These are phyloP conservation scores for Trametes gibbosa DNA, from an alignment of 768 basidiomycete species.

Conservation along the genomic window DNA sequence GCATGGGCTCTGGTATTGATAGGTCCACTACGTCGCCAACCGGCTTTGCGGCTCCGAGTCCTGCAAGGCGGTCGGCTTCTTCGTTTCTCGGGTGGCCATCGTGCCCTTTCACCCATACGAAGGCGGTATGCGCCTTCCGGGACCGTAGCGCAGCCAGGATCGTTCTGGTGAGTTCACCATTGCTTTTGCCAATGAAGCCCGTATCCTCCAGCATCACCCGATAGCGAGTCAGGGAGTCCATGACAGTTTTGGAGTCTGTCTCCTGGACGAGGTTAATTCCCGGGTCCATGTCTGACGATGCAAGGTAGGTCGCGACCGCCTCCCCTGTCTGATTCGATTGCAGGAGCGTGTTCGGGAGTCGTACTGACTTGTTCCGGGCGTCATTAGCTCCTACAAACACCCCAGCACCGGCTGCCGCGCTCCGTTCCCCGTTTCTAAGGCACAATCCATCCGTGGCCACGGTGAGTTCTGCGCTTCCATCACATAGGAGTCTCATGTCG, in stretches of 20 bases:
- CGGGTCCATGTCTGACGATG: not conserved
- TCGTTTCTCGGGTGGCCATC: not conserved
- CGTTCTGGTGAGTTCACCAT: slow-evolving; percentile 2
- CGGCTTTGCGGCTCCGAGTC: not conserved
- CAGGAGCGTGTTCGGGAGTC: not conserved
- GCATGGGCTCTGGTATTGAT: not conserved
- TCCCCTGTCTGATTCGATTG: slow-evolving; percentile 7
- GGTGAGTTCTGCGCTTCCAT: fast-evolving
- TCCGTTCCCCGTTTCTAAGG: not conserved
- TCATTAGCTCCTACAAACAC: not conserved
- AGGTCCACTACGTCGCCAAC: not conserved
- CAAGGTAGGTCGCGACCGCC: not conserved
- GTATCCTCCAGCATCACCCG: slow-evolving; percentile 24
- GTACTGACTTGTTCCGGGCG: no score
- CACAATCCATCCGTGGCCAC: slow-evolving; percentile 2
- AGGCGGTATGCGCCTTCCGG: not conserved
- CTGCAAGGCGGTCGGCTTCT: not conserved
- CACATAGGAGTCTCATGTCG: not conserved
- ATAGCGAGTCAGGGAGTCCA: slow-evolving; percentile 12
- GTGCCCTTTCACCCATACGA: slow-evolving; percentile 8
- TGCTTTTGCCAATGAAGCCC: slow-evolving; percentile 25
- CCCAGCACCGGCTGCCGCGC: slow-evolving; percentile 1
- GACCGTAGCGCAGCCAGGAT: not conserved
- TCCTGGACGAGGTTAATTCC: not conserved
- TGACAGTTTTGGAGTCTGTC: slow-evolving; percentile 25